phyloP scores from a whole-genome alignment of 352 stramenopile genomes.

The Peronospora farinosa region DNA sequence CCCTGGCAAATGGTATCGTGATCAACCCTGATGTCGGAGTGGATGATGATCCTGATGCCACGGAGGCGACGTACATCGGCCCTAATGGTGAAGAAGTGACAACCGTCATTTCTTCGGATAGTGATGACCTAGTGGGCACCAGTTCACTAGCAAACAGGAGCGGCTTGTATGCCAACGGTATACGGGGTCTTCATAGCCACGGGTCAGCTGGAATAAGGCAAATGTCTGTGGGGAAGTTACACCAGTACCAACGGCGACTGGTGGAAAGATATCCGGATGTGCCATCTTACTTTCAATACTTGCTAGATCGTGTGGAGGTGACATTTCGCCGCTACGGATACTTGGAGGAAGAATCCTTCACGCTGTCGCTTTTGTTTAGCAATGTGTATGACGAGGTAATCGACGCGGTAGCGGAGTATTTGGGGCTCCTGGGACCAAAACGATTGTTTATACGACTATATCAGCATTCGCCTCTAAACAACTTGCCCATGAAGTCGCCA shows the following conservation, averaged over 20 bases:
- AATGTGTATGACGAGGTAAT: constrained; percentile 75
- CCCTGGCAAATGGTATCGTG: constrained; percentile 15
- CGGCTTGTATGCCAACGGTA: constrained; percentile 11
- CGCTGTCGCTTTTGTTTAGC: constrained; percentile 53
- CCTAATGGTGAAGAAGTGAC: constrained; percentile 29
- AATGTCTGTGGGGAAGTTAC: constrained; percentile 4
- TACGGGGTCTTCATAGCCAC: constrained; percentile 16
- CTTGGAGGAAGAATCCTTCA: constrained; percentile 42
- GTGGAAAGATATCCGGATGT: constrained; percentile 61
- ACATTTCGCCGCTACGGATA: constrained; percentile 52
- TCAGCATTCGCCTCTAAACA: constrained; percentile 67
- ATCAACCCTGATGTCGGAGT: constrained; percentile 17
- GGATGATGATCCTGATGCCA: constrained; percentile 24
- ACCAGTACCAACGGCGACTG: constrained; percentile 1
- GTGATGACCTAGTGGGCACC: constrained; percentile 12
- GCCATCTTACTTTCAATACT: constrained; percentile 74
- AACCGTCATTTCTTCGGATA: constrained; percentile 11
- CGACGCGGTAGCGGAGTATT: constrained; percentile 39
- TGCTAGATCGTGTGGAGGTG: constrained; percentile 77
- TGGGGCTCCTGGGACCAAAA: constrained; percentile 40
- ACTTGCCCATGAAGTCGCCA: constrained; percentile 55
- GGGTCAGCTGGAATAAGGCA: constrained; percentile 9
- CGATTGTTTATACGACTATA: constrained; percentile 68
- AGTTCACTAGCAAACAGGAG: constrained; percentile 10
- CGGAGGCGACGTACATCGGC: constrained; percentile 21